Conservation (phyloP, 495 filamentous ascomycete species). For the Penicillium flavigenum region DNA sequence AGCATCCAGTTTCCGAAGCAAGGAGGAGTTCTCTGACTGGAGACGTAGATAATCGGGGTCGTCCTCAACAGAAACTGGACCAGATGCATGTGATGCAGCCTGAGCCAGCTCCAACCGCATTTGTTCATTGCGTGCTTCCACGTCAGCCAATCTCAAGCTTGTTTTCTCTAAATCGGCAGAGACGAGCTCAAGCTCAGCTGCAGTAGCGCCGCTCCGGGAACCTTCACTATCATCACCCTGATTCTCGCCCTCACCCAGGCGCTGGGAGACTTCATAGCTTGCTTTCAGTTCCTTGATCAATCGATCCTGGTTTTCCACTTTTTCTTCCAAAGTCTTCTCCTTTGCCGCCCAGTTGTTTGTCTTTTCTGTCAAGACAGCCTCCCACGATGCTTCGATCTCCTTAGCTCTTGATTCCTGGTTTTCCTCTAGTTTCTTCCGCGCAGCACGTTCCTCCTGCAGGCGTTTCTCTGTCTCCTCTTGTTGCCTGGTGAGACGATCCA, state of each 20-base stretch:
- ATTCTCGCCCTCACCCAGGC: slow-evolving; percentile 61
- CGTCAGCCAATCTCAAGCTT: slow-evolving; percentile 80
- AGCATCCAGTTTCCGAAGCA: slow-evolving; percentile 83
- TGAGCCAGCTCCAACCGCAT: slow-evolving; percentile 87
- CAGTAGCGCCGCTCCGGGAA: slow-evolving; percentile 61
- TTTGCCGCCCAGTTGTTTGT: slow-evolving; percentile 95
- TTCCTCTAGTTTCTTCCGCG: slow-evolving; percentile 72
- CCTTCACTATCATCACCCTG: slow-evolving; percentile 59
- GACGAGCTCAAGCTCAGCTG: slow-evolving; percentile 90
- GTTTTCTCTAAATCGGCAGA: slow-evolving; percentile 88
- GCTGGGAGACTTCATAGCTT: slow-evolving; percentile 93
- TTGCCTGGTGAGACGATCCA: slow-evolving; percentile 82
- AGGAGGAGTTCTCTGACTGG: slow-evolving; percentile 85
- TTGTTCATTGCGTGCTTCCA: slow-evolving; percentile 94
- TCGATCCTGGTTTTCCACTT: slow-evolving; percentile 89
- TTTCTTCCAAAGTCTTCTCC: slow-evolving; percentile 87
- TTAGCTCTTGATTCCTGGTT: slow-evolving; percentile 72
- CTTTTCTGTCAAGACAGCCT: slow-evolving; percentile 89
- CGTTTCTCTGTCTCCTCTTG: slow-evolving; percentile 80
- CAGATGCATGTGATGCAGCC: slow-evolving; percentile 69
- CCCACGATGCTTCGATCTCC: slow-evolving; percentile 88
- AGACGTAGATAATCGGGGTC: slow-evolving; percentile 83
- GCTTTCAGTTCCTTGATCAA: slow-evolving; percentile 93
- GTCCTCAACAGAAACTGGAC: slow-evolving; percentile 66
- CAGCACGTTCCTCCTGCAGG: slow-evolving; percentile 68